Base-by-base conservation (phyloP, 2,329 filamentous ascomycete species). In the Bipolaris gigantea region DNA sequence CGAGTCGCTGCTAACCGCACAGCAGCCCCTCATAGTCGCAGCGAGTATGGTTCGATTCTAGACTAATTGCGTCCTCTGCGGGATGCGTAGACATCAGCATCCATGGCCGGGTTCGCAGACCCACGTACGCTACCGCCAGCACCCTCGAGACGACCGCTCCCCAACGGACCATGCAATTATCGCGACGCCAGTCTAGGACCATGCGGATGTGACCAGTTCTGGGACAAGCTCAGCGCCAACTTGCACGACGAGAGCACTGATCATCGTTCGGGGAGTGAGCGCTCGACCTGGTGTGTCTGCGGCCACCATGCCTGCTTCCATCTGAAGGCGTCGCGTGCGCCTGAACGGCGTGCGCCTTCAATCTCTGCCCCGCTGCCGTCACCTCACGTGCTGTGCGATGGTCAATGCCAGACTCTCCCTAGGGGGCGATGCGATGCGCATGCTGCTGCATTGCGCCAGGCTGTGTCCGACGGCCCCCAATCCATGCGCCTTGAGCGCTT, bases 281-380 rank as follows among this genome's bases (percentile, higher is more conserved):
- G 66, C 58, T 72, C 70, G 19, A 76, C 77, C 2, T 77, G 67
- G 71, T 84, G 82, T 69, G 77, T 80, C 50, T 84, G 82, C 61
- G 79, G 79, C 36, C 82, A 84, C 66, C 82, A 84, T 75, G 81
- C 81, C 6, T 84, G 82, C 67, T 84, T 80, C 64, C 82, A 84
- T 71, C 70, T 76, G 27, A 61, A 55, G 39, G 61, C 57, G 38
- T 51, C 63, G 59, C 66, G 60, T 54, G 59, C 59, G 39, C 42
- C 53, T 30, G 57, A 65, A 51, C 56, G 40, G 42, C 52, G 42
- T 11, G 49, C 55, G 43, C 55, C 60, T 39, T 49, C 57, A 38
- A 46, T 47, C 15, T 50, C 53, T 52, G 48, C 48, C 16, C 48
- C 50, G n/a, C 41, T 44, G 18, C 39, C 43, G 39, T 51, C 51